Percentiles rank a stretch among this genome's conserved stretches.
phyloP scores from a whole-genome alignment of 2,329 filamentous ascomycete genomes.

The Clathrospora elynae region DNA sequence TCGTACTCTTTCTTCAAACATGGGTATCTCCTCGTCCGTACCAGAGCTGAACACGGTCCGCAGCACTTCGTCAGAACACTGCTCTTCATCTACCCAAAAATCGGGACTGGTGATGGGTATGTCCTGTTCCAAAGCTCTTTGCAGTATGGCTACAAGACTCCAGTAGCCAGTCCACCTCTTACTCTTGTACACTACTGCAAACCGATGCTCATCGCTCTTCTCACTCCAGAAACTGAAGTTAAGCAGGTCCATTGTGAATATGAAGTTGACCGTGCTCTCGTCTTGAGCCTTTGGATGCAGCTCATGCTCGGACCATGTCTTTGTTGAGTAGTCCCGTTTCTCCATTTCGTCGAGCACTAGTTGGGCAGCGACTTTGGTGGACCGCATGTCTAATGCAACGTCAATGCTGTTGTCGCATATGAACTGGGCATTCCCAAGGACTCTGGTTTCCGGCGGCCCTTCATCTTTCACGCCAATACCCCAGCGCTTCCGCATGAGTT shows the following conservation, averaged over 20 bases:
- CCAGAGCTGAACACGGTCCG: slow-evolving; percentile 82
- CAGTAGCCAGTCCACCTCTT: slow-evolving; percentile 92
- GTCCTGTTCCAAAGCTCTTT: slow-evolving; percentile 85
- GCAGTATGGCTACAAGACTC: slow-evolving; percentile 86
- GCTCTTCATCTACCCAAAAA: slow-evolving; percentile 80
- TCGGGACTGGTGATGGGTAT: slow-evolving; percentile 87
- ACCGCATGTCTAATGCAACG: slow-evolving; percentile 82
- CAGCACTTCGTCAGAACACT: slow-evolving; percentile 75
- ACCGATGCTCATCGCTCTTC: slow-evolving; percentile 69
- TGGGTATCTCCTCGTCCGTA: slow-evolving; percentile 83
- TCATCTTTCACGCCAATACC: slow-evolving; percentile 62
- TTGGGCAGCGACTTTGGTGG: slow-evolving; percentile 80
- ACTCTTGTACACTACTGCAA: slow-evolving; percentile 79
- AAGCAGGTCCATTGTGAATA: slow-evolving; percentile 95
- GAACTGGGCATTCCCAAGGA: slow-evolving; percentile 80
- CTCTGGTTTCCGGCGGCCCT: slow-evolving; percentile 73
- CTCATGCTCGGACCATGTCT: slow-evolving; percentile 86
- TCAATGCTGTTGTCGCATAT: slow-evolving; percentile 93
- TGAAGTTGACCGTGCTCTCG: slow-evolving; percentile 81
- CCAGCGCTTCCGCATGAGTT: slow-evolving; percentile 80
- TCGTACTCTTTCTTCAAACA: slow-evolving; percentile 75
- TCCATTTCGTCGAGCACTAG: slow-evolving; percentile 83
- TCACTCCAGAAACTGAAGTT: slow-evolving; percentile 99
- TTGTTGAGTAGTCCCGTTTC: slow-evolving; percentile 78
- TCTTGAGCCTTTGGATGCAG: slow-evolving; percentile 85